Evolutionary conservation across 768 basidiomycete genomes (phyloP).

Genomic region (Termitomyces sp.): DNA sequence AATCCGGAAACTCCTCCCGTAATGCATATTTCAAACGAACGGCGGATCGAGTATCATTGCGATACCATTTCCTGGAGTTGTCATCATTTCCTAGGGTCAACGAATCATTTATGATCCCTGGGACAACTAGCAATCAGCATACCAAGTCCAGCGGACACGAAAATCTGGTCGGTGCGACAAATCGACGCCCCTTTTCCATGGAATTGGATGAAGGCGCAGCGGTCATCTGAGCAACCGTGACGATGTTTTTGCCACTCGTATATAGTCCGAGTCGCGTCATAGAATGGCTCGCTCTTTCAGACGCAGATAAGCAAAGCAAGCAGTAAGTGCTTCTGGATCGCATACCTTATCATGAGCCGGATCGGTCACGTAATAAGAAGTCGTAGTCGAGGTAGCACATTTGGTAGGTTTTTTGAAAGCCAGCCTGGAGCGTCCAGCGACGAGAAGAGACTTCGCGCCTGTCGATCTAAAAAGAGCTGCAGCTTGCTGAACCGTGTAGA

Average conservation of each 20-base stretch:
- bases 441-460: constrained; percentile 34
- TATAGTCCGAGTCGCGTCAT: constrained; percentile 32
- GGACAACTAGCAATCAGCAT: neutral
- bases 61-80: constrained; percentile 32
- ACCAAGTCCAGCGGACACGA: constrained; percentile 43
- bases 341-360: constrained; percentile 39
- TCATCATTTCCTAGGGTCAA: constrained; percentile 13
- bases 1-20: constrained; percentile 24
- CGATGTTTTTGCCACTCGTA: constrained; percentile 32
- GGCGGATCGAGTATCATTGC: constrained; percentile 24
- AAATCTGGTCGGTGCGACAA: constrained; percentile 33
- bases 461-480: constrained; percentile 30
- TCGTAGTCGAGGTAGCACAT: constrained; percentile 21
- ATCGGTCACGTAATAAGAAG: constrained; percentile 37
- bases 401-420: constrained; percentile 26
- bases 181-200: constrained; percentile 37
- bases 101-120: neutral
- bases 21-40: constrained; percentile 29
- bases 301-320: neutral
- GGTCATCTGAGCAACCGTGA: constrained; percentile 28
- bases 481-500: constrained; percentile 33
- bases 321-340: neutral
- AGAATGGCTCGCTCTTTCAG: constrained; percentile 36
- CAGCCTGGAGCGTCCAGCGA: constrained; percentile 32
- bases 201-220: constrained; percentile 41